phyloP scores from a whole-genome alignment of 2,329 filamentous ascomycete genomes.

The Penicillium decumbens region DNA sequence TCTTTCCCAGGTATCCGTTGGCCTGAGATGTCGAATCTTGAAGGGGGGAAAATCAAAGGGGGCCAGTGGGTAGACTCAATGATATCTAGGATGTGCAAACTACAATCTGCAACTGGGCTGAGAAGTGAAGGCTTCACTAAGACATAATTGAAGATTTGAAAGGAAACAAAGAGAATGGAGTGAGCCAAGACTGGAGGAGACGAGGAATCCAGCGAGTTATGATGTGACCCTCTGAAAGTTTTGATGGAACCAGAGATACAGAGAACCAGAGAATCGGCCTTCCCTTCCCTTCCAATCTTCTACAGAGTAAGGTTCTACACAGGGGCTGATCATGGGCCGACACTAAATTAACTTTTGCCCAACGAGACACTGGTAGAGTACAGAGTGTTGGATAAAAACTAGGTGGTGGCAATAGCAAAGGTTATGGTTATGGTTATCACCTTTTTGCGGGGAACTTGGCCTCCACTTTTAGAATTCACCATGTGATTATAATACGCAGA shows the following conservation, averaged over 20 bases:
- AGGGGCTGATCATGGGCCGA: not conserved
- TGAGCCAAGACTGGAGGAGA: not conserved
- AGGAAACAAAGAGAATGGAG: conserved; percentile 1
- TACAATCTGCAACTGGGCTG: conserved; percentile 17
- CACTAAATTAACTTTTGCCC: not conserved
- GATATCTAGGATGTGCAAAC: conserved; percentile 11
- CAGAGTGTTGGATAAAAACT: not conserved
- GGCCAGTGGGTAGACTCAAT: not conserved
- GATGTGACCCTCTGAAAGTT: not conserved
- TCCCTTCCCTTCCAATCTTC: not conserved
- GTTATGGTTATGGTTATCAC: not conserved
- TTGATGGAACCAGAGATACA: not conserved
- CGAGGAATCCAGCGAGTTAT: not conserved
- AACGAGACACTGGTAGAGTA: not conserved
- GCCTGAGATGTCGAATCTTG: not conserved
- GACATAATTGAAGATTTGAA: conserved; percentile 8
- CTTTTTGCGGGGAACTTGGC: conserved; percentile 8
- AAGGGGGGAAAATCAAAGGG: not conserved
- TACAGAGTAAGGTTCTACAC: no score
- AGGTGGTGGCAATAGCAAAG: not conserved
- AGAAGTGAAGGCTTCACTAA: conserved; percentile 5
- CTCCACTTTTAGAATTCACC: not conserved
- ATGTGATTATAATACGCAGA: not conserved
- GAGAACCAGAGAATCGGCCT: not conserved
- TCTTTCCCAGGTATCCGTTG: not conserved